phyloP scores from a whole-genome alignment of 2,329 filamentous ascomycete genomes.

The Aureobasidium lini region DNA sequence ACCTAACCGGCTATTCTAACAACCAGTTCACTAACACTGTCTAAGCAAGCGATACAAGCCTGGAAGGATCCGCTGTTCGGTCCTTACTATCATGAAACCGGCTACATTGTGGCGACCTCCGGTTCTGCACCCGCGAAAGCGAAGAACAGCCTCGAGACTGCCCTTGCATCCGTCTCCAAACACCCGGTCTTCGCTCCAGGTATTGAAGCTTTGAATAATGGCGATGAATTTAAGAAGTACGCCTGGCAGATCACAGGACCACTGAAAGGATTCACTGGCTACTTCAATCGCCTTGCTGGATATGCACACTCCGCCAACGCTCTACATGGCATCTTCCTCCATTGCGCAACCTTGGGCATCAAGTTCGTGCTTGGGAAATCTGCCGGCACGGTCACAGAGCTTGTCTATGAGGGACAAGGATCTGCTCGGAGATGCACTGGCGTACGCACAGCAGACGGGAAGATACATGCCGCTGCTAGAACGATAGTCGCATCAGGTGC shows the following conservation, averaged over 20 bases:
- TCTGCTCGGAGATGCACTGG: not conserved
- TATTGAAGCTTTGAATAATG: conserved; percentile 31
- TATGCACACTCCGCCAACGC: conserved; percentile 51
- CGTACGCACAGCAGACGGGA: conserved; percentile 18
- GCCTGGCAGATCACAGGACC: conserved; percentile 42
- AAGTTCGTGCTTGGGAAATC: not conserved
- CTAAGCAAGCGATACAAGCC: conserved; percentile 41
- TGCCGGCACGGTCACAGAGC: not conserved
- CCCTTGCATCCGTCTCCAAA: conserved; percentile 34
- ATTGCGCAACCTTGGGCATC: conserved; percentile 34
- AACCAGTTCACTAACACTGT: not conserved
- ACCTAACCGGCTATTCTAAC: too few species aligned
- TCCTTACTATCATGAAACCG: conserved; percentile 46
- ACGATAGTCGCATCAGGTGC: conserved; percentile 50
- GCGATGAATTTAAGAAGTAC: conserved; percentile 34
- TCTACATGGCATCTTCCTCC: conserved; percentile 40
- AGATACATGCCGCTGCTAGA: not conserved
- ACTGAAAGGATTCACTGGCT: conserved; percentile 49
- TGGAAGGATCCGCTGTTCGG: conserved; percentile 49
- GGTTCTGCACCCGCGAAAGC: conserved; percentile 43
- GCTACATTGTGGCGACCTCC: conserved; percentile 46
- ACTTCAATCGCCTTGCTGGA: conserved; percentile 50
- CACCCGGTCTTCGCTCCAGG: conserved; percentile 36
- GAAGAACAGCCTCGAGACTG: conserved; percentile 37
- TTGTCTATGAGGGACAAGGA: not conserved